A percentile compares a stretch with the other conserved stretches of the same genome.
phyloP scores from a whole-genome alignment of 2,329 filamentous ascomycete species.

The Apiospora marii region DNA sequence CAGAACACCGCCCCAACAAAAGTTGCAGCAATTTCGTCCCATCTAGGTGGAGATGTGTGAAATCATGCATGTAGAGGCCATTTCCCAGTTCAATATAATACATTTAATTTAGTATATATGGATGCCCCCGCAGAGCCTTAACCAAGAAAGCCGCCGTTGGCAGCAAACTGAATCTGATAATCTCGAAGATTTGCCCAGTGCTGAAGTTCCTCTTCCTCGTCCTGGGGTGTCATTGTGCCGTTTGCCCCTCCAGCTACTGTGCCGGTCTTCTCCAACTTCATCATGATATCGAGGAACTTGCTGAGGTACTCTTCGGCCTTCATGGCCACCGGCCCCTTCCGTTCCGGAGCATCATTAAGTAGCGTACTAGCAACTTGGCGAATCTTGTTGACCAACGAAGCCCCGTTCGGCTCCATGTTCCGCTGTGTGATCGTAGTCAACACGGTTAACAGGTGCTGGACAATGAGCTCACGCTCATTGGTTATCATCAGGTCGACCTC shows the following conservation, averaged over 20 bases:
- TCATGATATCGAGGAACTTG: slow-evolving; percentile 62
- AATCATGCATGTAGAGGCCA: background rate
- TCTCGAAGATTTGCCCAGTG: slow-evolving; percentile 83
- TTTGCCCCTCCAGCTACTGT: slow-evolving; percentile 42
- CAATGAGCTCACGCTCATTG: slow-evolving; percentile 80
- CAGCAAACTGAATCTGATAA: slow-evolving; percentile 76
- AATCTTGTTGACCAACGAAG: slow-evolving; percentile 80
- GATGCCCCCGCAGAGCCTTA: slow-evolving; percentile 19
- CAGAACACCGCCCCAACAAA: too few species aligned
- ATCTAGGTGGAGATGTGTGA: background rate
- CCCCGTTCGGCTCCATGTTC: slow-evolving; percentile 78
- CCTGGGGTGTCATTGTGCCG: slow-evolving; percentile 57
- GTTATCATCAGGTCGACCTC: slow-evolving; percentile 69
- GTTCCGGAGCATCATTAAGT: slow-evolving; percentile 64
- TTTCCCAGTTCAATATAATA: background rate
- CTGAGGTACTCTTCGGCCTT: slow-evolving; percentile 51
- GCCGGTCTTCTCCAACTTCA: slow-evolving; percentile 74
- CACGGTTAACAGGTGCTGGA: slow-evolving; percentile 79
- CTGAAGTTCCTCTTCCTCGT: slow-evolving; percentile 78
- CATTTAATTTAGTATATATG: background rate
- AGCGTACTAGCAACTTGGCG: slow-evolving; percentile 84
- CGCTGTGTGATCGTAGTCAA: slow-evolving; percentile 81
- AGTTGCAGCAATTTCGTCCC: background rate
- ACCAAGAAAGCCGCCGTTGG: slow-evolving; percentile 64
- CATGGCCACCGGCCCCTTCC: slow-evolving; percentile 59